Conservation (phyloP, 257 asterid species). For the Capsicum baccatum region DNA sequence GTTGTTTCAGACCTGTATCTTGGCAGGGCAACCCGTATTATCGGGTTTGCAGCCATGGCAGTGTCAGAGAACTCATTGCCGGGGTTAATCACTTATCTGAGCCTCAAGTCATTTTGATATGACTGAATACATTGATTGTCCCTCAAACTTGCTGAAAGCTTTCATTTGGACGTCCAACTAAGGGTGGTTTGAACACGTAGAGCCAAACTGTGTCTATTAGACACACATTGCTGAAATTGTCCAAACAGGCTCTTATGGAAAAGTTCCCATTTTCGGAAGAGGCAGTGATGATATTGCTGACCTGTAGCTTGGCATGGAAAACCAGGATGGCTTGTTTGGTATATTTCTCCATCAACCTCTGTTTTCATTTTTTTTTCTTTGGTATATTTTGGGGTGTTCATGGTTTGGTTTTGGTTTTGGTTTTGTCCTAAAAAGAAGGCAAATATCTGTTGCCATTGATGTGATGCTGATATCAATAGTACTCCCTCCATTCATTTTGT, state of each 20-base stretch:
- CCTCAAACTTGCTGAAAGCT: not conserved
- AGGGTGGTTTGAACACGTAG: not conserved
- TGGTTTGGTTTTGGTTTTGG: not conserved
- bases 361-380: not conserved
- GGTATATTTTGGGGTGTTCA: not conserved
- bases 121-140: constrained; percentile 2
- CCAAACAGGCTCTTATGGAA: constrained; percentile 30
- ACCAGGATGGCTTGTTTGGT: not conserved
- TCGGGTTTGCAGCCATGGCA: not conserved
- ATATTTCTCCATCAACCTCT: not conserved
- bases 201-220: not conserved
- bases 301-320: not conserved
- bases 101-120: constrained; percentile 15
- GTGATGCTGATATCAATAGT: not conserved
- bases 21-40: not conserved
- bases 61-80: constrained; percentile 13
- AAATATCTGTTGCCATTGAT: not conserved
- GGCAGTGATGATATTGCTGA: not conserved
- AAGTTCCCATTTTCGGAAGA: constrained; percentile 14
- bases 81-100: constrained; percentile 17
- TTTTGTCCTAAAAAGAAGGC: not conserved
- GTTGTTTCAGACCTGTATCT: not conserved
- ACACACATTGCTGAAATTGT: not conserved
- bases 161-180: not conserved
- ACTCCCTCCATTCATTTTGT: not conserved